Evolutionary conservation across 768 basidiomycete genomes (phyloP), one percentile per base, ranked within the genome.

Genomic region (Austroboletus festivus): DNA sequence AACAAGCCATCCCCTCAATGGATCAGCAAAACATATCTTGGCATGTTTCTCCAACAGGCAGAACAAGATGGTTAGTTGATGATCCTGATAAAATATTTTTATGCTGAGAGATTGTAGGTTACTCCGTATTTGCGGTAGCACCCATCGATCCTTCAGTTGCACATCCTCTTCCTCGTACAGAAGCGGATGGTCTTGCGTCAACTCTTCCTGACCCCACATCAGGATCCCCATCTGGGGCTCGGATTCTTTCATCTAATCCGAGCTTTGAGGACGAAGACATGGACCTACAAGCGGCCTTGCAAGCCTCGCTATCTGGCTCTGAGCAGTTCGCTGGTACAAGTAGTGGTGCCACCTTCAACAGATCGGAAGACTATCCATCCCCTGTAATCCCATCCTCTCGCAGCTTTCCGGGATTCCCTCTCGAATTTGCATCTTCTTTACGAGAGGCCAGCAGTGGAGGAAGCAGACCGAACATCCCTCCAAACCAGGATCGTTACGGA

Each of bases 41-140:
- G 82, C 44, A 85, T 94, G 85, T 81, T 90, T 41, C 69, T 96
- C 31, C 83, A 90, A 50, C 89, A 94, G 68, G 86, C 92, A 18
- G 93, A 94, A 62, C 64, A 75, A 20, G 89, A 93, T 65, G 93
- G 93, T 82, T 64, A 53, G 71, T 60, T n/a, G 16, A 47, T 38
- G 18, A 24, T 33, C 35, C 28, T 20, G 18, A 24, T 40, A 3
- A 26, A 16, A 23, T 11, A 28, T 20, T 50, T 30, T 38, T 54
- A 45, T 42, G 48, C 45, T 56, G 13, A 52, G 37, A 44, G 15
- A 39, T n/a, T 51, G 38, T 54, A 93, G 90, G 85, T 16, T 93
- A 86, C 66, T 92, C 84, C 19, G 82, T 86, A 16, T 90, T 95
- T 62, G 88, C 76, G 6, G 83, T 94, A 3, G 74, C 78, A 24